Evolutionary conservation across 78 protist genomes (phyloP), one percentile per base, ranked within the genome.

Genomic region (Goniomonas avonlea): DNA sequence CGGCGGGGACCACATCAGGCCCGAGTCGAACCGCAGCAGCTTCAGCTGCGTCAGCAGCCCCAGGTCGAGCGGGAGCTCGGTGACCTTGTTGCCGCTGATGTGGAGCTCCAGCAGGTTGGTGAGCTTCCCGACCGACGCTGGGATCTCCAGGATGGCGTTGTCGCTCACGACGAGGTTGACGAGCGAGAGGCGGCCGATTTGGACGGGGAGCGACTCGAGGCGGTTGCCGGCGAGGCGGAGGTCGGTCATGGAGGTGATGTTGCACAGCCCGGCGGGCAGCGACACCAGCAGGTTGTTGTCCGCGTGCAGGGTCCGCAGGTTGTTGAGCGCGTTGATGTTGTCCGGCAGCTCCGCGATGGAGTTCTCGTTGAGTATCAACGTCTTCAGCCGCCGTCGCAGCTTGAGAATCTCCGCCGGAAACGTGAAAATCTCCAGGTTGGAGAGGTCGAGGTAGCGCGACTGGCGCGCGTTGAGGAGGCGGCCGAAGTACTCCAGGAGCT

Each of bases 181-280:
- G n/a, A n/a, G n/a, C 59, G 75, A 41, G 56, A 68, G 75, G 34
- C 23, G 18, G 35, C 35, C 17, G 38, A 68, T 4, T 53, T 68
- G 40, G 58, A 41, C 75, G 58, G 75, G 75, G 40, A 68, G 58
- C 7, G 5, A 17, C 75, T 68, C 43, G 75, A 68, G 17, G 35
- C 43, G 38, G 75, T 68, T 68, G 75, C 43, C 75, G 7, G 58
- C 75, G 58, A 68, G 75, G 25, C 59, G 43, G 21, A 68, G 75
- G 4, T 38, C 48, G n/a, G 13, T 53, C 75, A 68, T 23, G 47
- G 75, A 38, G 31, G 25, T 21, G 27, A 68, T 31, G 59, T 68
- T 48, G 40, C 75, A 31, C 40, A 68, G 23, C 58, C 39, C 75
- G 40, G 75, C 59, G 75, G 38, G 75, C 75, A 68, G 56, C 23